phyloP scores from a whole-genome alignment of 2,329 filamentous ascomycete species.

The Nannizzia gypsea region DNA sequence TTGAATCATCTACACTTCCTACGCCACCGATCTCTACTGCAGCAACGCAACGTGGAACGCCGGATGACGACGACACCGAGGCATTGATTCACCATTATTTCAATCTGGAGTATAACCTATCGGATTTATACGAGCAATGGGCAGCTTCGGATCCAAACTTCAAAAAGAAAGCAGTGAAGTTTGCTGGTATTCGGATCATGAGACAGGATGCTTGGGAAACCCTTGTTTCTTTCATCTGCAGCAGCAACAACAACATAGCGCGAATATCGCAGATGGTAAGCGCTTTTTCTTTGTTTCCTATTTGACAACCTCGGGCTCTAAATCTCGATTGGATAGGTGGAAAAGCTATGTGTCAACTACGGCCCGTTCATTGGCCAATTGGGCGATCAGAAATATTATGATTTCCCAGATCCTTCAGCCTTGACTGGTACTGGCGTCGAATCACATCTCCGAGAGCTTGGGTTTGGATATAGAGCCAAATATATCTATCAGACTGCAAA shows the following conservation, averaged over 20 bases:
- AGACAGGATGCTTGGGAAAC: slow-evolving; percentile 96
- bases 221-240: slow-evolving; percentile 89
- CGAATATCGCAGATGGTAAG: slow-evolving; percentile 87
- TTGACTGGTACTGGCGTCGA: slow-evolving; percentile 69
- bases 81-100: slow-evolving; percentile 72
- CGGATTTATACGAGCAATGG: slow-evolving; percentile 74
- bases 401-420: slow-evolving; percentile 67
- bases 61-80: slow-evolving; percentile 56
- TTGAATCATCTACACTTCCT: slow-evolving; percentile 21
- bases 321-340: slow-evolving; percentile 40
- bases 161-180: slow-evolving; percentile 70
- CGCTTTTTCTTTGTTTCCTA: neutral
- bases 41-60: slow-evolving; percentile 14
- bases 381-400: slow-evolving; percentile 62
- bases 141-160: slow-evolving; percentile 77
- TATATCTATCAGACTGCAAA: slow-evolving; percentile 81
- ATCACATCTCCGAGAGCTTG: slow-evolving; percentile 62
- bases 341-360: slow-evolving; percentile 81
- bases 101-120: slow-evolving; percentile 67
- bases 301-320: neutral
- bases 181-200: slow-evolving; percentile 82
- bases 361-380: slow-evolving; percentile 63
- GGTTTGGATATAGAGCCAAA: slow-evolving; percentile 88
- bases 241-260: slow-evolving; percentile 95
- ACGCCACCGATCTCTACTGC: slow-evolving; percentile 26